phyloP scores from a whole-genome alignment of 768 basidiomycete species.

The Tulasnella sp. region DNA sequence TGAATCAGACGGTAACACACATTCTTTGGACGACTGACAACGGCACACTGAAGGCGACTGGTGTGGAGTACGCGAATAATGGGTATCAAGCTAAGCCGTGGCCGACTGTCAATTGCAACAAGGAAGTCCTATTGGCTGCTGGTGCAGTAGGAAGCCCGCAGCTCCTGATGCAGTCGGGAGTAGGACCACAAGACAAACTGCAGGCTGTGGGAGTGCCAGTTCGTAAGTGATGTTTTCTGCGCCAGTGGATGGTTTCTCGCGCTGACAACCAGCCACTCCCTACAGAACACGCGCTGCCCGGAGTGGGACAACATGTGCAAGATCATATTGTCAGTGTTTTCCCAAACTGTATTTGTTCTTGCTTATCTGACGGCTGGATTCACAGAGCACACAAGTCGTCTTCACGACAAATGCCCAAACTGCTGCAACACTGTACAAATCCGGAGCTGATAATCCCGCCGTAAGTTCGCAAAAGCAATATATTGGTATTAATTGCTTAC shows the following conservation, averaged over 20 bases:
- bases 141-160: conserved; percentile 46
- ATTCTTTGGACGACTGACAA: conserved; percentile 34
- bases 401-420: conserved; percentile 33
- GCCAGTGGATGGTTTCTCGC: neutral
- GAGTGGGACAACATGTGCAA: conserved; percentile 50
- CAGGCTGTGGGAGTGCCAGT: conserved; percentile 34
- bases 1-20: conserved; percentile 49
- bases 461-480: conserved; percentile 18
- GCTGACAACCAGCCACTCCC: neutral
- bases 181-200: conserved; percentile 47
- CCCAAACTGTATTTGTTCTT: neutral
- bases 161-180: conserved; percentile 46
- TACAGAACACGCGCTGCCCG: conserved; percentile 35
- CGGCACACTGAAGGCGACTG: conserved; percentile 30
- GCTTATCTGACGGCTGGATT: neutral
- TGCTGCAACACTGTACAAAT: conserved; percentile 28
- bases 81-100: conserved; percentile 22
- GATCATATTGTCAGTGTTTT: conserved; percentile 43
- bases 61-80: conserved; percentile 40
- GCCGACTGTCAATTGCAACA: conserved; percentile 43
- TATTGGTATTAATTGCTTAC: neutral
- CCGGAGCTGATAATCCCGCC: conserved; percentile 21
- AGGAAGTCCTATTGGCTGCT: conserved; percentile 35
- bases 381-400: conserved; percentile 31
- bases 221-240: neutral